These are phyloP conservation scores for Eleusine coracana DNA, from an alignment of 176 grass and related monocot species.

Conservation along the genomic window DNA sequence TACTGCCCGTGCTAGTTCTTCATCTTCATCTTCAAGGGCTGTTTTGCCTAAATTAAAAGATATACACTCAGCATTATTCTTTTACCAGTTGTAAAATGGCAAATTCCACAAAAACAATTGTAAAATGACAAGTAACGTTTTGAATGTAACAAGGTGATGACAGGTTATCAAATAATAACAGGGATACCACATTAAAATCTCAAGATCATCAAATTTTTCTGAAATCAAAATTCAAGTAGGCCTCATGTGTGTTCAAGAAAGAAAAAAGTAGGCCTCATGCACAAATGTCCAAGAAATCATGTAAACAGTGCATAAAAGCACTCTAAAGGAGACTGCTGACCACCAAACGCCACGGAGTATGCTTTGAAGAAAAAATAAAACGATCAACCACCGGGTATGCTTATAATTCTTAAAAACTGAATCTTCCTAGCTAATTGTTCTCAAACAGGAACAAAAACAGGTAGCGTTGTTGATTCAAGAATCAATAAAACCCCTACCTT, in stretches of 20 bases:
- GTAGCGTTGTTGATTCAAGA: neutral
- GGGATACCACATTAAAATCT: neutral
- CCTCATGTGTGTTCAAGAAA: neutral
- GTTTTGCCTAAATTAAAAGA: conserved; percentile 54
- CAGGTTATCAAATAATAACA: neutral
- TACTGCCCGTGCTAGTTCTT: conserved; percentile 64
- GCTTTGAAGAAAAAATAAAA: neutral
- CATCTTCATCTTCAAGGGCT: conserved; percentile 54
- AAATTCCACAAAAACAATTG: neutral
- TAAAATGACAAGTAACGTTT: neutral
- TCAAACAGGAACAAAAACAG: neutral
- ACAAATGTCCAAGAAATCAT: neutral
- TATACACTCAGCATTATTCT: neutral
- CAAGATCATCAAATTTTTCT: too few relatives aligned
- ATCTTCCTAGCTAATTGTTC: neutral
- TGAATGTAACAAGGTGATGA: neutral
- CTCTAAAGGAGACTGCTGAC: neutral
- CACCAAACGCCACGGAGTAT: neutral
- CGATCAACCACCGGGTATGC: neutral
- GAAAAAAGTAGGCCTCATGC: neutral
- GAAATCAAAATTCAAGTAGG: neutral
- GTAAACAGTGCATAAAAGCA: neutral
- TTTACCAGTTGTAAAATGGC: neutral
- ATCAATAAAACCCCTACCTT: conserved; percentile 44
- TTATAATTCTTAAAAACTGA: neutral